A percentile compares a stretch with the other conserved stretches of the same genome.
phyloP scores from a whole-genome alignment of 305 asterid genomes.

The Solanum hybrid region DNA sequence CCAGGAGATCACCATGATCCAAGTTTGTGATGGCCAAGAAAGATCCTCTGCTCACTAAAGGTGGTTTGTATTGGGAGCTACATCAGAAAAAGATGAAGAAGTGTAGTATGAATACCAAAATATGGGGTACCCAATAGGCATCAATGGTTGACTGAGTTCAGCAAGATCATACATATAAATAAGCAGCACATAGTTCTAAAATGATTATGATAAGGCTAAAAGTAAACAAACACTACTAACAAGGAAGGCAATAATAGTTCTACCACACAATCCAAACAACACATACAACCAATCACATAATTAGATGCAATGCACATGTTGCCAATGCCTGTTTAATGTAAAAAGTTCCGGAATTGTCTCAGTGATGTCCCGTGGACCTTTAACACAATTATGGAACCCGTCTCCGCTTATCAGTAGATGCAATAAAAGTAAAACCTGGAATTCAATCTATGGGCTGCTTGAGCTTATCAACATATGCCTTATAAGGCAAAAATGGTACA shows the following conservation, averaged over 20 bases:
- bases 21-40: background rate
- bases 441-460: background rate
- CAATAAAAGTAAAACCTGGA: background rate
- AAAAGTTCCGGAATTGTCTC: background rate
- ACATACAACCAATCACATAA: background rate
- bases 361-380: background rate
- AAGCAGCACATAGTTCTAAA: background rate
- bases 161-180: background rate
- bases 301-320: background rate
- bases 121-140: background rate
- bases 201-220: background rate
- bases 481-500: background rate
- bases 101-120: background rate
- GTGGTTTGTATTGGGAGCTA: background rate
- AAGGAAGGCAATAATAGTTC: background rate
- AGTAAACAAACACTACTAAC: background rate
- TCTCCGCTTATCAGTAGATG: background rate
- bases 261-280: background rate
- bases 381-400: background rate
- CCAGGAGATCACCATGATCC: background rate
- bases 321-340: background rate
- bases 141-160: background rate
- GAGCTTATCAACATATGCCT: background rate
- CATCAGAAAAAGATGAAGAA: background rate
- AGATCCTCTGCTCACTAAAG: background rate